phyloP scores from a whole-genome alignment of 2,329 filamentous ascomycete species.

The Pseudocercospora fuligena region DNA sequence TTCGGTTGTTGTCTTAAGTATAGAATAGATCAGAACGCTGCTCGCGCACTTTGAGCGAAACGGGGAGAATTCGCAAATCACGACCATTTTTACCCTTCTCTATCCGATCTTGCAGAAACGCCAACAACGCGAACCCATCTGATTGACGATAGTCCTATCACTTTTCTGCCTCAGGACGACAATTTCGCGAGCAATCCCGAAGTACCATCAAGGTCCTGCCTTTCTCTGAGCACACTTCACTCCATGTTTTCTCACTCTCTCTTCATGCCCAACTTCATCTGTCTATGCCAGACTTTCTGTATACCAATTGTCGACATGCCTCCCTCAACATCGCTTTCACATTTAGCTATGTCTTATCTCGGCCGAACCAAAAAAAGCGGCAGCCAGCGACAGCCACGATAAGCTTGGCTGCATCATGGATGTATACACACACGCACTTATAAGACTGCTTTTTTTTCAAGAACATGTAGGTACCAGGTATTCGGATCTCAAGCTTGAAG shows the following conservation, averaged over 20 bases:
- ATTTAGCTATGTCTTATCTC: neutral
- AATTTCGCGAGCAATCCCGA: neutral
- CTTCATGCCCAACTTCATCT: neutral
- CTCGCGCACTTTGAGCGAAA: neutral
- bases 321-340: neutral
- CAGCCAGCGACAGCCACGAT: constrained; percentile 4
- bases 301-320: neutral
- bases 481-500: no score
- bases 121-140: no score
- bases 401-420: neutral
- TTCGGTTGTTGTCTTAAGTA: neutral
- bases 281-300: neutral
- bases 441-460: neutral
- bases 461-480: neutral
- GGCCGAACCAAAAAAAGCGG: constrained; percentile 1
- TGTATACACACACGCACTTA: neutral
- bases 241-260: neutral
- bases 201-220: neutral
- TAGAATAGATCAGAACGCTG: neutral
- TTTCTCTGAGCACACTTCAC: neutral
- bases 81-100: neutral
- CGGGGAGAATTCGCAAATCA: neutral
- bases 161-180: neutral
- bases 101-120: neutral
- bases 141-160: no score